Base-by-base conservation (phyloP, 2,329 filamentous ascomycete species). In the Myriangium duriaei region DNA sequence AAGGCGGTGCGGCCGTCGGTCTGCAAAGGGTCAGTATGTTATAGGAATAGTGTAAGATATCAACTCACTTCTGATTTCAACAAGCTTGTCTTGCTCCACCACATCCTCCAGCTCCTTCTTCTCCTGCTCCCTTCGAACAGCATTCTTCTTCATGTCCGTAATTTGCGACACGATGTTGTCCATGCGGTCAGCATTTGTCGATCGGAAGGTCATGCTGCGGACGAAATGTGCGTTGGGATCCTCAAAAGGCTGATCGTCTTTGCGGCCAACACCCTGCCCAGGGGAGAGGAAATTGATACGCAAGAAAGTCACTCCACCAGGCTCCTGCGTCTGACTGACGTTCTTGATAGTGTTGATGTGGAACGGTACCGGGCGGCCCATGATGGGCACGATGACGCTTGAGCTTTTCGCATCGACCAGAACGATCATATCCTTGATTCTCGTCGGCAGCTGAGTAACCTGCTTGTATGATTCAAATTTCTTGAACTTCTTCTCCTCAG, bases 71-170 rank as follows among this genome's bases (percentile, higher is more conserved):
- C 91, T 74, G 49, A 96, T 87, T 56, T 95, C 87, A 49, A 92
- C 69, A 37, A 98, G 75, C 66, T 98, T 98, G 58, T 98, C 91
- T 60, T 98, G 91, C 61, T 96, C 91, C 4, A 98, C 87, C 14
- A 98, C 91, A 60, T 98, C 91, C 57, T 98, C 91, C 81, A 98
- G 81, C 51, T 98, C 88, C 65, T 98, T 98, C 75, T 96, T 95
- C 62, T 95, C 88, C 53, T 95, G 87, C 60, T 98, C 91, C 51
- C 85, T 82, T 61, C 93, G 87, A 30, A 84, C 75, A 4, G 83
- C 78, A 49, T 88, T 84, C 56, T 91, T 93, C 67, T 95, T 93
- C 68, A 98, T 79, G 54, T 95, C 91, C 9, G 85, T 88, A 51
- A 98, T 96, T 54, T 93, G 83, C 44, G 81, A 81, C 10, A 86